These are phyloP conservation scores for Falciphora oryzae DNA, from an alignment of 2,329 filamentous ascomycete genomes.

Conservation along the genomic window DNA sequence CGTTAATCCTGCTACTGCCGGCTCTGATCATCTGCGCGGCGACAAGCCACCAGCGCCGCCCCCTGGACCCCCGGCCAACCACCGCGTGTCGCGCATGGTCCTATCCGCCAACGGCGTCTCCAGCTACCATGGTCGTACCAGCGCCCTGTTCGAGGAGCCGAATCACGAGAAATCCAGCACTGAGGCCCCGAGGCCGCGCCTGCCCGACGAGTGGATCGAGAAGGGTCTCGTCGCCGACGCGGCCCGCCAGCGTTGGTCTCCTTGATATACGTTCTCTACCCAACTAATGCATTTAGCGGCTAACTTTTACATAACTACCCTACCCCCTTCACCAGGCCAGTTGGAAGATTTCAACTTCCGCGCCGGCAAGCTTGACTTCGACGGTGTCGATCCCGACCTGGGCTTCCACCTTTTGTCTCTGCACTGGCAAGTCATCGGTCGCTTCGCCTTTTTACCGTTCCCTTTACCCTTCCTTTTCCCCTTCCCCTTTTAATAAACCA, in stretches of 20 bases:
- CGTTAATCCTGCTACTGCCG: too few relatives aligned
- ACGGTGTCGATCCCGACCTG: conserved; percentile 46
- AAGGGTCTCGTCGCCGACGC: conserved; percentile 41
- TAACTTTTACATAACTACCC: neutral
- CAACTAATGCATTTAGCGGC: too few relatives aligned
- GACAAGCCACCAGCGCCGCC: too few relatives aligned
- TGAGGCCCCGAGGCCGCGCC: conserved; percentile 16
- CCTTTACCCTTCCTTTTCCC: too few relatives aligned
- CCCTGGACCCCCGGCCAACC: neutral
- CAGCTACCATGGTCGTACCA: conserved; percentile 44
- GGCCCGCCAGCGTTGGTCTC: conserved; percentile 32
- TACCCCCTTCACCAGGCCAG: conserved; percentile 27
- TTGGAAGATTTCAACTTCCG: conserved; percentile 42
- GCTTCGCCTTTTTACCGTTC: too few relatives aligned
- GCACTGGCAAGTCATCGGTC: conserved; percentile 31
- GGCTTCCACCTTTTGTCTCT: conserved; percentile 45
- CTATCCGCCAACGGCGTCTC: conserved; percentile 34
- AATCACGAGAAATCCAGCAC: conserved; percentile 16
- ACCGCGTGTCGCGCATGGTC: conserved; percentile 26
- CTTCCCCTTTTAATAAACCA: too few relatives aligned
- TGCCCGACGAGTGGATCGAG: conserved; percentile 35
- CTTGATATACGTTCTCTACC: neutral
- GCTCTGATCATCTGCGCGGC: too few relatives aligned
- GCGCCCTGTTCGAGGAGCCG: conserved; percentile 39
- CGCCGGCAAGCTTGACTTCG: conserved; percentile 45